Percentiles rank a stretch among this genome's conserved stretches.
Conservation (phyloP, 2,329 filamentous ascomycete species). For the Cladosporium sp. region DNA sequence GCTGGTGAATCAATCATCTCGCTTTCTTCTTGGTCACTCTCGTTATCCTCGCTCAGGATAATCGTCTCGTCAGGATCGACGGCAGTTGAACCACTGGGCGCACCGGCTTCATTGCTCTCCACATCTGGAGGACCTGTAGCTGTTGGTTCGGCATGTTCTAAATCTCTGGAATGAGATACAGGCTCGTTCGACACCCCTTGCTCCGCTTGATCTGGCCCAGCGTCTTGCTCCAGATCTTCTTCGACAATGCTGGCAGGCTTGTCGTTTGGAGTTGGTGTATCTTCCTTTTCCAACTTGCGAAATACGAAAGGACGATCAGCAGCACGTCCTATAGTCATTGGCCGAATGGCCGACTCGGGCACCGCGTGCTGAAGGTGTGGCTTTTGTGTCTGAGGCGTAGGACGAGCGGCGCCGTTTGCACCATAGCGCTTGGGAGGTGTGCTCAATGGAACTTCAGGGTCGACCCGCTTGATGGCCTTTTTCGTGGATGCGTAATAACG, state of each 20-base stretch:
- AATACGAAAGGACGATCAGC: constrained; percentile 23
- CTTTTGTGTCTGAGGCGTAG: constrained; percentile 26
- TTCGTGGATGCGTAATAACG: constrained; percentile 18
- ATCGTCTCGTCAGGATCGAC: constrained; percentile 18
- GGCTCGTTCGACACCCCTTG: not conserved
- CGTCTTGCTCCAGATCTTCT: constrained; percentile 12
- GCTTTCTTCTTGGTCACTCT: constrained; percentile 10
- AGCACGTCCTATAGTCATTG: constrained; percentile 25
- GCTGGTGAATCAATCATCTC: not conserved
- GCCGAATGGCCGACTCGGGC: constrained; percentile 17
- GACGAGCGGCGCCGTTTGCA: constrained; percentile 17
- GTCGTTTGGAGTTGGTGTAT: not conserved
- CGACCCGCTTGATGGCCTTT: constrained; percentile 12
- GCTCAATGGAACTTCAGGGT: constrained; percentile 15
- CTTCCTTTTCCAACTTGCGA: constrained; percentile 14
- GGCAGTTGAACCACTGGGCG: not conserved
- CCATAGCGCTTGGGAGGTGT: constrained; percentile 21
- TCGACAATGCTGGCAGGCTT: not conserved
- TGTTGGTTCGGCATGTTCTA: not conserved
- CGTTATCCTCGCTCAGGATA: constrained; percentile 13
- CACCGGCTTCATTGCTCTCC: not conserved
- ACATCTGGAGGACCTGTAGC: not conserved
- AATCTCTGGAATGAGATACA: constrained; percentile 2
- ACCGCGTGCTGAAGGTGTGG: constrained; percentile 19
- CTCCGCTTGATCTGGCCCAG: constrained; percentile 1